phyloP scores from a whole-genome alignment of 164 flowering plant species.

The Buxus sempervirens region DNA sequence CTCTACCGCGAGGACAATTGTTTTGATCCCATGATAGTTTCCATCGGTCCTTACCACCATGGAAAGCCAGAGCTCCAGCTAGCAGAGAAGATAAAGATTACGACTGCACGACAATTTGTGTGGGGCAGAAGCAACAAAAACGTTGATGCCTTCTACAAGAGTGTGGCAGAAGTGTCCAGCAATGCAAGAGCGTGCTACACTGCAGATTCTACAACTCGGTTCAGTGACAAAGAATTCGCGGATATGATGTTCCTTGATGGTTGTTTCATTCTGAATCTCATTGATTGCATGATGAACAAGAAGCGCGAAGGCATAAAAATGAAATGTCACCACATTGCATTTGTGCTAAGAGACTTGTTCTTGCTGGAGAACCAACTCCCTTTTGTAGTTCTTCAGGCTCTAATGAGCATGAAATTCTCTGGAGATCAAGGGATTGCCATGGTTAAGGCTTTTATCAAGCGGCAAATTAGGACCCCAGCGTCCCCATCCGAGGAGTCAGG shows the following conservation, averaged over 20 bases:
- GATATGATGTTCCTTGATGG: slow-evolving; percentile 25
- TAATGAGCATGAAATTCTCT: background rate
- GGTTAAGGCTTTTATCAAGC: background rate
- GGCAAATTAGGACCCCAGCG: background rate
- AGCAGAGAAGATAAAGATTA: slow-evolving; percentile 9
- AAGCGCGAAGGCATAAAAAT: background rate
- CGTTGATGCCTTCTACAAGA: background rate
- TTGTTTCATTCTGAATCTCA: slow-evolving; percentile 16
- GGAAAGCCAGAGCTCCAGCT: background rate
- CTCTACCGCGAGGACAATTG: background rate
- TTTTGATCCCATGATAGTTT: slow-evolving; percentile 15
- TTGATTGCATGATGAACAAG: background rate
- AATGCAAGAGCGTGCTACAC: background rate
- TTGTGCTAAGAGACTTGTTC: slow-evolving; percentile 11
- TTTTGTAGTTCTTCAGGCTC: background rate
- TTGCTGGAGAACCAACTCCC: slow-evolving; percentile 15
- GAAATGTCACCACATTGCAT: background rate
- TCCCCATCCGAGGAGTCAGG: background rate
- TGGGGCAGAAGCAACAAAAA: too few relatives aligned
- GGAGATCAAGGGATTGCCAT: background rate
- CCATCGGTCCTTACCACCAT: slow-evolving; percentile 25
- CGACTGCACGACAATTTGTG: slow-evolving; percentile 1
- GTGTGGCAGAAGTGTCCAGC: too few relatives aligned
- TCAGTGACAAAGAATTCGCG: background rate
- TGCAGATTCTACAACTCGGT: background rate